phyloP scores from a whole-genome alignment of 257 asterid species.

The Marsdenia floribunda region DNA sequence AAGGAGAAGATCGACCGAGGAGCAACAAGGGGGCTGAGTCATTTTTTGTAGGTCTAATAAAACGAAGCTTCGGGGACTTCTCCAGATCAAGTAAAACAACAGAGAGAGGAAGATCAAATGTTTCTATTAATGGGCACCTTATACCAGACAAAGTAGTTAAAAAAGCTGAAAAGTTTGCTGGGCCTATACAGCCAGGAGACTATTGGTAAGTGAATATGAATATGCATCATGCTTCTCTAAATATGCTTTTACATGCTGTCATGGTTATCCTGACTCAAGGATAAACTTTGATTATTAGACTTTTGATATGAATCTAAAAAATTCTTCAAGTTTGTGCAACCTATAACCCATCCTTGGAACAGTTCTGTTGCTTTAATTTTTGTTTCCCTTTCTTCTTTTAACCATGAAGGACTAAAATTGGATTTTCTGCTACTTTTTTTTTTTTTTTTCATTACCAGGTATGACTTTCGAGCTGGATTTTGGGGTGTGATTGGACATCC shows the following conservation, averaged over 20 bases:
- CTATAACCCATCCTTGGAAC: neutral
- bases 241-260: neutral
- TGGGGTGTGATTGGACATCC: conserved; percentile 98
- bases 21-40: conserved; percentile 64
- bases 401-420: conserved; percentile 1
- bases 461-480: conserved; percentile 81
- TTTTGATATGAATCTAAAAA: no score
- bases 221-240: neutral
- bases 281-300: no score
- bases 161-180: conserved; percentile 90
- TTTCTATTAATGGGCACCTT: conserved; percentile 63
- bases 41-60: conserved; percentile 60
- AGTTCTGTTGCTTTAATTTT: neutral
- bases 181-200: conserved; percentile 83
- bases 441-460: conserved; percentile 45
- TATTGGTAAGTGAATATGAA: conserved; percentile 61
- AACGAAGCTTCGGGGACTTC: conserved; percentile 62
- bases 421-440: conserved; percentile 9
- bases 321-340: neutral
- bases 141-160: conserved; percentile 61
- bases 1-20: conserved; percentile 46
- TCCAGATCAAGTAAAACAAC: conserved; percentile 45
- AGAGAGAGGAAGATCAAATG: conserved; percentile 47
- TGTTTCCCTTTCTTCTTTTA: neutral
- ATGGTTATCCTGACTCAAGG: neutral